These are phyloP conservation scores for Ceratocystis albifundus DNA, from an alignment of 2,329 filamentous ascomycete genomes.

Conservation along the genomic window DNA sequence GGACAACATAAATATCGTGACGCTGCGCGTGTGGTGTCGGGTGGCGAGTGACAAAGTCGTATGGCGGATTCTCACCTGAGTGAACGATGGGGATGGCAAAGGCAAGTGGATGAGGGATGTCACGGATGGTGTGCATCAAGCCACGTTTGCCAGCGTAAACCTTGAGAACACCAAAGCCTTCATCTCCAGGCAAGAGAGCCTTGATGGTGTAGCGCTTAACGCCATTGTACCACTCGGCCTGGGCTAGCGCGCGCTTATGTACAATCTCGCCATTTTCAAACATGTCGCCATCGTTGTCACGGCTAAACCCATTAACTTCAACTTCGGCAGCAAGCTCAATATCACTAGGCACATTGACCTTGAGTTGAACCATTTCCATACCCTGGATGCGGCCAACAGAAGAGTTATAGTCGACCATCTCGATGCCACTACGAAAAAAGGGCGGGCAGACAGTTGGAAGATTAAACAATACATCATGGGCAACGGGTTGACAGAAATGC, in stretches of 20 bases:
- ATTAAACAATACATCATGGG: conserved; percentile 73
- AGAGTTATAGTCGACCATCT: conserved; percentile 84
- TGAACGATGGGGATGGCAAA: conserved; percentile 85
- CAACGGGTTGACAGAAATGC: conserved; percentile 79
- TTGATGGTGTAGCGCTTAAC: conserved; percentile 90
- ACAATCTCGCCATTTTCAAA: conserved; percentile 86
- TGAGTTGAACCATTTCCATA: conserved; percentile 83
- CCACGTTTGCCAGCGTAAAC: conserved; percentile 90
- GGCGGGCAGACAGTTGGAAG: conserved; percentile 76
- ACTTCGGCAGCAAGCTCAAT: conserved; percentile 89
- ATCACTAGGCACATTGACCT: conserved; percentile 76
- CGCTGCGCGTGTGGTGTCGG: conserved; percentile 95
- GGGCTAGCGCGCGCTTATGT: conserved; percentile 74
- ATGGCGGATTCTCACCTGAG: conserved; percentile 81
- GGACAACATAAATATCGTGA: conserved; percentile 92
- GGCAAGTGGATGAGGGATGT: conserved; percentile 85
- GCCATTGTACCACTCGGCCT: conserved; percentile 81
- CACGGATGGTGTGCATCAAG: conserved; percentile 93
- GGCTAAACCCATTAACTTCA: conserved; percentile 67
- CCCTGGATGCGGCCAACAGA: conserved; percentile 76
- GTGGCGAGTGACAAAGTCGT: conserved; percentile 84
- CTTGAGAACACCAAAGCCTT: conserved; percentile 77
- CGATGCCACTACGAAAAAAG: conserved; percentile 71
- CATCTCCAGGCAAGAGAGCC: conserved; percentile 79
- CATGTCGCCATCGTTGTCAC: conserved; percentile 77